phyloP scores from a whole-genome alignment of 345 rosid genomes.

The Lagerstroemia speciosa region DNA sequence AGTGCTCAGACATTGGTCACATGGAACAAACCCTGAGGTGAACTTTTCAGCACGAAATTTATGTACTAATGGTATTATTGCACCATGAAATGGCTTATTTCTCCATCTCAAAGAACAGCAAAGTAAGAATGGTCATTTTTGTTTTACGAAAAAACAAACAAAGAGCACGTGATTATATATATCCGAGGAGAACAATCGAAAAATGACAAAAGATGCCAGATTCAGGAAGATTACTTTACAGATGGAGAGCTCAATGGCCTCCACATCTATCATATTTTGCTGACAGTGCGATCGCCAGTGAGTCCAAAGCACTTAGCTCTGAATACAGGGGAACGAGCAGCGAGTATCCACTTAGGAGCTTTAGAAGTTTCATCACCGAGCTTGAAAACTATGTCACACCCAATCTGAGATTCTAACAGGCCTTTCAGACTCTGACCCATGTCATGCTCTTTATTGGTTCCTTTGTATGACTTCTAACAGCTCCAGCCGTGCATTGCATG shows the following conservation, averaged over 20 bases:
- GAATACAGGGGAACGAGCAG: slow-evolving; percentile 91
- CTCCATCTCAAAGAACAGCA: not conserved
- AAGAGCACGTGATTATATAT: too few relatives aligned
- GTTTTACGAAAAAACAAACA: too few relatives aligned
- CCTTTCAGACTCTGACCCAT: slow-evolving; percentile 67
- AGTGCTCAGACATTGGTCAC: not conserved
- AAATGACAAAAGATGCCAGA: not conserved
- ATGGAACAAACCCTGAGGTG: not conserved
- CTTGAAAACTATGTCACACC: slow-evolving; percentile 62
- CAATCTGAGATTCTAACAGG: slow-evolving; percentile 65
- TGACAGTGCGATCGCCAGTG: slow-evolving; percentile 55
- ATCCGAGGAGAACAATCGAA: too few relatives aligned
- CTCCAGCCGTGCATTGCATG: slow-evolving; percentile 88
- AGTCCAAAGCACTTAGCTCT: slow-evolving; percentile 90
- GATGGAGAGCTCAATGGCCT: slow-evolving; percentile 75
- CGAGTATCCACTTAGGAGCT: slow-evolving; percentile 85
- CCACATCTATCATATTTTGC: slow-evolving; percentile 40
- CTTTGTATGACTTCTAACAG: slow-evolving; percentile 65
- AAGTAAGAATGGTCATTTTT: not conserved
- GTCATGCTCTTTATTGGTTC: slow-evolving; percentile 63
- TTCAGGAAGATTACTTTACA: slow-evolving; percentile 51
- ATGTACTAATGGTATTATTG: not conserved
- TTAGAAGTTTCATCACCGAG: slow-evolving; percentile 69
- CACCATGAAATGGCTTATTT: not conserved
- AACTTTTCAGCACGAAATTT: not conserved